phyloP scores from a whole-genome alignment of 208 protist genomes.

The Herpetomonas tarakana region DNA sequence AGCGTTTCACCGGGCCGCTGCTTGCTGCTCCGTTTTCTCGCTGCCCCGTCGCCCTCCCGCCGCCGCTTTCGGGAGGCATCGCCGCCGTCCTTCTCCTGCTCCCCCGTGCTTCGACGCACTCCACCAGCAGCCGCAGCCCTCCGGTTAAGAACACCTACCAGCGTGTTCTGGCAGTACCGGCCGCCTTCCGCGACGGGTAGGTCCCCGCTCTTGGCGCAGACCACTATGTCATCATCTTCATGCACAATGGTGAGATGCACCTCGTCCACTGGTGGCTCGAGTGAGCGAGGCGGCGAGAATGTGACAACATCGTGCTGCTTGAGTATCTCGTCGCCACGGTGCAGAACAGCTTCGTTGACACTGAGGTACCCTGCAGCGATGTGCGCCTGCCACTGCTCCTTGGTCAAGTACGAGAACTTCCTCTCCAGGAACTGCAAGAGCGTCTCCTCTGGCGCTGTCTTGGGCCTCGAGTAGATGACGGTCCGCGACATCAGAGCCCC shows the following conservation, averaged over 20 bases:
- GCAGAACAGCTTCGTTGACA: slow-evolving; percentile 20
- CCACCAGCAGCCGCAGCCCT: too few relatives aligned
- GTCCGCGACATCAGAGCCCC: slow-evolving; percentile 38
- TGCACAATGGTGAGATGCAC: slow-evolving; percentile 46
- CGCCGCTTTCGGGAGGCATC: too few relatives aligned
- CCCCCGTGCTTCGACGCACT: too few relatives aligned
- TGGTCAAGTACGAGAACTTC: slow-evolving; percentile 59
- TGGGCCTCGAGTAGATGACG: slow-evolving; percentile 61
- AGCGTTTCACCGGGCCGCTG: background rate
- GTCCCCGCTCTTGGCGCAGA: slow-evolving; percentile 75
- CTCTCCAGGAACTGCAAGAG: slow-evolving; percentile 41
- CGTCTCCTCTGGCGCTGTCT: slow-evolving; percentile 31
- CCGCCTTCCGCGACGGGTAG: slow-evolving; percentile 83
- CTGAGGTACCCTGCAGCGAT: slow-evolving; percentile 38
- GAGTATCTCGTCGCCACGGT: slow-evolving; percentile 23
- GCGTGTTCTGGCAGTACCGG: slow-evolving; percentile 78
- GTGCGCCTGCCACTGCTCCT: slow-evolving; percentile 51
- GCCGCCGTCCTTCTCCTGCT: too few relatives aligned
- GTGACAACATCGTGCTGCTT: slow-evolving; percentile 50
- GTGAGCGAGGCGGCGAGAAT: slow-evolving; percentile 62
- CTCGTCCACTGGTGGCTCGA: slow-evolving; percentile 72
- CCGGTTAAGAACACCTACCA: slow-evolving; percentile 43
- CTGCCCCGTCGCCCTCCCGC: background rate
- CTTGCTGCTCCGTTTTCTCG: background rate
- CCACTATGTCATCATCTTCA: slow-evolving; percentile 51